These are phyloP conservation scores for Ophiostoma piceae DNA, from an alignment of 2,329 filamentous ascomycete genomes.

Conservation along the genomic window DNA sequence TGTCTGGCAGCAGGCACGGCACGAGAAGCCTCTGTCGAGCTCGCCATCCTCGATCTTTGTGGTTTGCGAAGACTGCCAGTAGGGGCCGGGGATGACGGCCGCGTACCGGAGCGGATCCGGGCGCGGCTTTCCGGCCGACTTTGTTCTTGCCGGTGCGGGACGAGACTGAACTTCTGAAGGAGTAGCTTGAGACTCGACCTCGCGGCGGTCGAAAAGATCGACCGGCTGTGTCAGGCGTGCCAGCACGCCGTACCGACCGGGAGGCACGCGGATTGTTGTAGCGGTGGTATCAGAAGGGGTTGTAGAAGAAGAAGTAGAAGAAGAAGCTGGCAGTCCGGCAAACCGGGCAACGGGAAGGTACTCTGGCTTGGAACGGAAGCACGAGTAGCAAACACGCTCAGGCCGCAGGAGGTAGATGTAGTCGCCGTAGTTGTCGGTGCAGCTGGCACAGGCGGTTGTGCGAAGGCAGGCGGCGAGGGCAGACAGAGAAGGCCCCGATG, in stretches of 20 bases:
- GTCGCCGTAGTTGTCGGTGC: slow-evolving; percentile 24
- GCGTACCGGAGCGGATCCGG: slow-evolving; percentile 26
- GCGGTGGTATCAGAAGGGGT: neutral
- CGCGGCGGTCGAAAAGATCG: slow-evolving; percentile 24
- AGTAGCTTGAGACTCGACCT: neutral
- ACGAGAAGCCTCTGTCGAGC: slow-evolving; percentile 24
- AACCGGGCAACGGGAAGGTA: slow-evolving; percentile 25
- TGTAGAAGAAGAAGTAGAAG: neutral
- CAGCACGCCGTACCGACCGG: slow-evolving; percentile 26
- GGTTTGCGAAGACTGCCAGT: slow-evolving; percentile 18
- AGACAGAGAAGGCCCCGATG: slow-evolving; percentile 14
- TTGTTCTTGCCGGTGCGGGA: neutral
- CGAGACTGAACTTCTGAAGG: neutral
- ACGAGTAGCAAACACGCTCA: slow-evolving; percentile 27
- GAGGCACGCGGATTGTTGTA: slow-evolving; percentile 22
- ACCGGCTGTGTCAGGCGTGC: slow-evolving; percentile 21
- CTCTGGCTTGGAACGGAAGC: slow-evolving; percentile 26
- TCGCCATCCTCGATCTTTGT: neutral
- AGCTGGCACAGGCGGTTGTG: slow-evolving; percentile 23
- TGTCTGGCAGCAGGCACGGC: slow-evolving; percentile 25
- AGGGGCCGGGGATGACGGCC: slow-evolving; percentile 26
- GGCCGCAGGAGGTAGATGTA: slow-evolving; percentile 26
- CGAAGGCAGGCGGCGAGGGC: slow-evolving; percentile 25
- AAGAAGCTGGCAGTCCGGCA: neutral
- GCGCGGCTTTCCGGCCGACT: neutral